phyloP scores from a whole-genome alignment of 768 basidiomycete species.

The Boletus rex-veris region DNA sequence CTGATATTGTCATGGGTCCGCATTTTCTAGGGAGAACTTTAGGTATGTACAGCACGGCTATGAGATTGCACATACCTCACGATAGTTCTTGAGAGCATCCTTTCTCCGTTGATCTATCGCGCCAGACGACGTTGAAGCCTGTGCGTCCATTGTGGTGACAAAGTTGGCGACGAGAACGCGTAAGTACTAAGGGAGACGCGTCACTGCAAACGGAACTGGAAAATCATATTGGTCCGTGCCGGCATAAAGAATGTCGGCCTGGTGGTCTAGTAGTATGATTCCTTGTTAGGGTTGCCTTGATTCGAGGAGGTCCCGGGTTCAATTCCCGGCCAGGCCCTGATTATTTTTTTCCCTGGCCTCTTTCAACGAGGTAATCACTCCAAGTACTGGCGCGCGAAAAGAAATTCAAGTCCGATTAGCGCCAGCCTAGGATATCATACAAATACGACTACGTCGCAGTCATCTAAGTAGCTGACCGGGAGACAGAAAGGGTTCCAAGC shows the following conservation, averaged over 20 bases:
- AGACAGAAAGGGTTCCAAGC: background rate
- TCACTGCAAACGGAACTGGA: conserved; percentile 8
- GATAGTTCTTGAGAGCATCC: conserved; percentile 72
- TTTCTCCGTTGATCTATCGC: conserved; percentile 66
- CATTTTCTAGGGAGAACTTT: conserved; percentile 73
- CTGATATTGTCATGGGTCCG: conserved; percentile 84
- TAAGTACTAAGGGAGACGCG: conserved; percentile 26
- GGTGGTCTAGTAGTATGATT: conserved; percentile 56
- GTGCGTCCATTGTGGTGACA: conserved; percentile 26
- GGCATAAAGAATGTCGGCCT: conserved; percentile 26
- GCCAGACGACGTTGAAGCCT: conserved; percentile 50
- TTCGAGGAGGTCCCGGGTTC: conserved; percentile 61
- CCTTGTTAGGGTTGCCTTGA: conserved; percentile 43
- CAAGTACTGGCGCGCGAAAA: background rate
- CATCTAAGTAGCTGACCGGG: conserved; percentile 2
- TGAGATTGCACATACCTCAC: conserved; percentile 50
- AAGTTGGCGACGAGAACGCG: conserved; percentile 8
- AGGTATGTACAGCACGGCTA: background rate
- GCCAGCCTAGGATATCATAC: conserved; percentile 10
- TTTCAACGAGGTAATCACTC: too few relatives aligned
- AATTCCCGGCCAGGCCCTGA: conserved; percentile 53
- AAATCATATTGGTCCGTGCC: background rate
- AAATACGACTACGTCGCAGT: background rate
- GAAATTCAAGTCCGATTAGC: conserved; percentile 6
- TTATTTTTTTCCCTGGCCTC: background rate